Base-by-base conservation (phyloP, 2,329 filamentous ascomycete species). In the Xylaria sp. region DNA sequence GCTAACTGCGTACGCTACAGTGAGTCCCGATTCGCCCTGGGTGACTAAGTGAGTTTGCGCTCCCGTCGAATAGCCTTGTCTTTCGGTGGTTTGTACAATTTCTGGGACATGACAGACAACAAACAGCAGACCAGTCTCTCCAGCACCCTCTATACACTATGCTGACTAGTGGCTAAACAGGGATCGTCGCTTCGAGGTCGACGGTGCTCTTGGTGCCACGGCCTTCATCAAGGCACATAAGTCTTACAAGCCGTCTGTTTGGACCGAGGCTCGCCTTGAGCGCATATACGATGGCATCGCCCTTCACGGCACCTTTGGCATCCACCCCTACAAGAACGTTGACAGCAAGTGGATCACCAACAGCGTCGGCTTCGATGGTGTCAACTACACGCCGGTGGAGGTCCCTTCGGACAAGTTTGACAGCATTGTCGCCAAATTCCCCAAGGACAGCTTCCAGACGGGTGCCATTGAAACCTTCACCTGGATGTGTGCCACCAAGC, bases 381-480 rank as follows among this genome's bases (percentile, higher is more conserved):
- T 69, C 25, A 66, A 67, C 37, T 59, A 61, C 52, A 58, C 46
- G 12, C 61, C 64, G 6, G 7, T 7, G 1, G 60, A 64, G 4
- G 63, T 72, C 1, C 70, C 70, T 8, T 34, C 44, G 0, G 64
- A 61, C 3, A 62, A 65, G 23, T 69, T 66, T 23, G 48, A 62
- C 15, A 69, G 59, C 39, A 54, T 72, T 31, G 37, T 66, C 12
- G 64, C 64, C 5, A 31, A 34, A 48, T 72, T 54, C 51, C 69
- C 69, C 48, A 67, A 64, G 57, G 58, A 65, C 0, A 61, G n/a
- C 41, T 69, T 73, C 62, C 59, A 65, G 25, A 52, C 55, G 18
- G 71, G 69, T 13, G 67, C 71, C 41, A 71, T 72, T 50, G 64
- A 71, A 6, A 73, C 71, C 10, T 73, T 71, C 46, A 67, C 63